Evolutionary conservation across 75 land plant species (phyloP).

Genomic region (Gnetum montanum): DNA sequence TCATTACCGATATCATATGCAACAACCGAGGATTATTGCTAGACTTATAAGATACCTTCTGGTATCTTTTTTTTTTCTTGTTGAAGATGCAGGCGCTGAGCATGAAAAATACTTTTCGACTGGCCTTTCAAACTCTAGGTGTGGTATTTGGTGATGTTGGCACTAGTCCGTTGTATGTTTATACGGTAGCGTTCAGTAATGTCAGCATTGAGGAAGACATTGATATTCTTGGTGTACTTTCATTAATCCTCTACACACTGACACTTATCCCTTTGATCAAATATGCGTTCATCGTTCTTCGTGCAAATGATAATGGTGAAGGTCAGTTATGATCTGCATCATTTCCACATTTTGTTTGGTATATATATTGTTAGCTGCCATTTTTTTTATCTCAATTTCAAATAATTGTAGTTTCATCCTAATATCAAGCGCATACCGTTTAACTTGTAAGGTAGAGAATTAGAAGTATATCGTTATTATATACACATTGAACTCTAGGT

Average conservation of each 20-base stretch:
- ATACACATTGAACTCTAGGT: no score
- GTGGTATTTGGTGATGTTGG: constrained; percentile 97
- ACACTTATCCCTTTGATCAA: constrained; percentile 85
- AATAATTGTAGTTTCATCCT: no score
- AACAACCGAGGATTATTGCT: no score
- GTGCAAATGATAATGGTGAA: constrained; percentile 97
- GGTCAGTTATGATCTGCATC: constrained; percentile 50
- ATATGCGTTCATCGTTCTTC: constrained; percentile 81
- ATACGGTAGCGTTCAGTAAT: constrained; percentile 64
- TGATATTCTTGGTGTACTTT: constrained; percentile 87
- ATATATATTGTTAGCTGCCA: no score
- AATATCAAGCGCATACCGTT: no score
- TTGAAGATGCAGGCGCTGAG: constrained; percentile 40
- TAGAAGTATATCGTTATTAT: no score
- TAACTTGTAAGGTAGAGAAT: no score
- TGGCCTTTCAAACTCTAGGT: constrained; percentile 88
- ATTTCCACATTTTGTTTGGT: no score
- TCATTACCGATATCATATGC: no score
- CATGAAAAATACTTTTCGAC: constrained; percentile 32
- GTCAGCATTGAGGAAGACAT: constrained; percentile 28
- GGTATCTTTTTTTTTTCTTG: no score
- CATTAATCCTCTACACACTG: constrained; percentile 81
- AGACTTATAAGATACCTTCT: no score
- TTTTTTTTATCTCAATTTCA: no score
- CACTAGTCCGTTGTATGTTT: constrained; percentile 90